Evolutionary conservation across 2,329 filamentous ascomycete species (phyloP).

Genomic region (Aureobasidium subglaciale): DNA sequence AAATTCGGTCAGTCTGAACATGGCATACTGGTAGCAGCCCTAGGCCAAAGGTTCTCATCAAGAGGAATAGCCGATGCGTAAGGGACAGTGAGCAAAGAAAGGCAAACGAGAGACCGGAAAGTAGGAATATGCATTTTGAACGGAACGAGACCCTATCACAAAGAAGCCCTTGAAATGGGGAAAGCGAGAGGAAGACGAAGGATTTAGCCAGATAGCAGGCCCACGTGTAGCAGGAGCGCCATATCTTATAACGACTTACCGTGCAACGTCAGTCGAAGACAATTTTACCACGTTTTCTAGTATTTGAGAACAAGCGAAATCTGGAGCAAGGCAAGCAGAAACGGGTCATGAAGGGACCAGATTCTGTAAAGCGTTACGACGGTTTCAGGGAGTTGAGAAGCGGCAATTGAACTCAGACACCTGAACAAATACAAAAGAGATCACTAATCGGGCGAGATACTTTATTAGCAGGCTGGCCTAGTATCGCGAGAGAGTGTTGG

Average conservation of each 20-base stretch:
- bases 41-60: not conserved
- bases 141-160: not conserved
- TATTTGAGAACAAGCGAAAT: not conserved
- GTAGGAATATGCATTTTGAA: slow-evolving; percentile 9
- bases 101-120: slow-evolving; percentile 7
- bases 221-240: slow-evolving; percentile 5
- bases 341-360: not conserved
- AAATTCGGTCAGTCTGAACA: not conserved
- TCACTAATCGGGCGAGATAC: not conserved
- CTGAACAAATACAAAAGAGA: not conserved
- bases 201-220: not conserved
- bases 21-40: slow-evolving; percentile 1
- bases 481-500: too few species aligned
- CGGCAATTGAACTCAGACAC: slow-evolving; percentile 11
- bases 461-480: too few species aligned
- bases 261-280: not conserved
- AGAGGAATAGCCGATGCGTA: slow-evolving; percentile 12
- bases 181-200: not conserved
- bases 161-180: not conserved
- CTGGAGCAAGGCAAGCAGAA: not conserved
- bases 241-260: slow-evolving; percentile 2
- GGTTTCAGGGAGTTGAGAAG: not conserved
- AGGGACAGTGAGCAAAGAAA: slow-evolving; percentile 5
- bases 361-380: slow-evolving; percentile 6
- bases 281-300: slow-evolving; percentile 1